phyloP scores from a whole-genome alignment of 2,329 filamentous ascomycete genomes.

The Lachnellula occidentalis region DNA sequence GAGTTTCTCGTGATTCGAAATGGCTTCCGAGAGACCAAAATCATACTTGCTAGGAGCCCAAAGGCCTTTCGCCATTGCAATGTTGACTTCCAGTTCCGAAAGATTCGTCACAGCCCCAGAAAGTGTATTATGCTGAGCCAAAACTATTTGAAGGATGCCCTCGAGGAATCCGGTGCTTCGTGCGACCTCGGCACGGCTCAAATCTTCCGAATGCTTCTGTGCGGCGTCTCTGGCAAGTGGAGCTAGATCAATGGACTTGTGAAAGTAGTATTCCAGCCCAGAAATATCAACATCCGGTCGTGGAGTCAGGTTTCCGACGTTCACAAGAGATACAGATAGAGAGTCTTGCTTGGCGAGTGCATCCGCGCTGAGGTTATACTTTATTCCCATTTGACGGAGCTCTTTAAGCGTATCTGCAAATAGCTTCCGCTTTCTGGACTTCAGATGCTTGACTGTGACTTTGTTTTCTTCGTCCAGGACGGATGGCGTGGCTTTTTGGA shows the following conservation, averaged over 20 bases:
- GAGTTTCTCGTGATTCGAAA: constrained; percentile 28
- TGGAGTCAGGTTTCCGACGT: constrained; percentile 37
- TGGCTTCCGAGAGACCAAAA: constrained; percentile 6
- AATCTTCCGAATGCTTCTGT: constrained; percentile 74
- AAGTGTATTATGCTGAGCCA: constrained; percentile 50
- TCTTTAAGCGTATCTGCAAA: constrained; percentile 84
- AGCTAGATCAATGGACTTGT: constrained; percentile 71
- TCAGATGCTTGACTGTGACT: constrained; percentile 77
- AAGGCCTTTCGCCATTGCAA: constrained; percentile 30
- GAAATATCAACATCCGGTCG: constrained; percentile 23
- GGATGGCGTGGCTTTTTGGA: constrained; percentile 78
- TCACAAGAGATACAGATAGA: constrained; percentile 62
- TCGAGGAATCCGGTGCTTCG: constrained; percentile 83
- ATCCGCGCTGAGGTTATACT: constrained; percentile 71
- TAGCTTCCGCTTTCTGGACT: constrained; percentile 81
- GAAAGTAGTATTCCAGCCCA: constrained; percentile 66
- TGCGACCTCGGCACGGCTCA: constrained; percentile 73
- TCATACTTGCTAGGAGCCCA: constrained; percentile 36
- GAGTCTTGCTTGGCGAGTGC: constrained; percentile 69
- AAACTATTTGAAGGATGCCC: constrained; percentile 64
- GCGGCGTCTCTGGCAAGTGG: constrained; percentile 60
- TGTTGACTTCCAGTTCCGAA: constrained; percentile 17
- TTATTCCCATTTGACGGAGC: constrained; percentile 83
- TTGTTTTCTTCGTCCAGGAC: constrained; percentile 85
- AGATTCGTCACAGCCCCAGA: constrained; percentile 13